These are phyloP conservation scores for Fusarium robinianum DNA, from an alignment of 2,329 filamentous ascomycete species.

Conservation along the genomic window DNA sequence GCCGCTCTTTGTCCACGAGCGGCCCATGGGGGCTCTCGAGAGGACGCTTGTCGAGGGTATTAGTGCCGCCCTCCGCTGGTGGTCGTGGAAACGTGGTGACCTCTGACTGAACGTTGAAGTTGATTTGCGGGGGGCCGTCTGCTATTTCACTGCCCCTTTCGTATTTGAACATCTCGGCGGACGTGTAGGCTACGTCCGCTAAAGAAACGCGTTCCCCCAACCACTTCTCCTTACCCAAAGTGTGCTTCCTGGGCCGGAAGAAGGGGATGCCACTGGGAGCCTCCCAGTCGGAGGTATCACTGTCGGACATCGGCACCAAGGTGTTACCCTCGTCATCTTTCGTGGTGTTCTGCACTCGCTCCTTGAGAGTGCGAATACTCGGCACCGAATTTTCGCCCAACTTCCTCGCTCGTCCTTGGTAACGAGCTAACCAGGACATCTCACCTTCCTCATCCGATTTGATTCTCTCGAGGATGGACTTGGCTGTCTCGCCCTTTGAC, in stretches of 20 bases:
- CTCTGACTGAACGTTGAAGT: too few species aligned
- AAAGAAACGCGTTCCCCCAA: not conserved
- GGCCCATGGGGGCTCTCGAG: not conserved
- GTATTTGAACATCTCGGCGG: not conserved
- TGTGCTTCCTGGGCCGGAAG: constrained; percentile 21
- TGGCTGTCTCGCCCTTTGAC: constrained; percentile 5
- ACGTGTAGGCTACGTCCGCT: not conserved
- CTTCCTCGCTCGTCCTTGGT: constrained; percentile 30
- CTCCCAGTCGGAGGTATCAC: constrained; percentile 26
- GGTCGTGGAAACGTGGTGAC: too few species aligned
- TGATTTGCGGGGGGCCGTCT: constrained; percentile 16
- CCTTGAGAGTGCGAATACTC: constrained; percentile 5
- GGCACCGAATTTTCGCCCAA: constrained; percentile 31
- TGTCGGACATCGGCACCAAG: constrained; percentile 9
- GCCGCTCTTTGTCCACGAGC: constrained; percentile 6
- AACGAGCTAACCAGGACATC: constrained; percentile 14
- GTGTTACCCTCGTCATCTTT: not conserved
- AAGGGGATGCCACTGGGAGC: constrained; percentile 15
- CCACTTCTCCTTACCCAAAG: not conserved
- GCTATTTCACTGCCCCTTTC: constrained; percentile 16
- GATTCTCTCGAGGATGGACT: constrained; percentile 2
- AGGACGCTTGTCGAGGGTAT: too few species aligned
- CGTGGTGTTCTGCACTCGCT: not conserved
- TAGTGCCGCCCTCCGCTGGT: too few species aligned
- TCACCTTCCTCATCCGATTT: not conserved